Percentiles rank a stretch among this genome's conserved stretches.
Conservation (phyloP, 768 basidiomycete species). For the Artomyces pyxidatus region DNA sequence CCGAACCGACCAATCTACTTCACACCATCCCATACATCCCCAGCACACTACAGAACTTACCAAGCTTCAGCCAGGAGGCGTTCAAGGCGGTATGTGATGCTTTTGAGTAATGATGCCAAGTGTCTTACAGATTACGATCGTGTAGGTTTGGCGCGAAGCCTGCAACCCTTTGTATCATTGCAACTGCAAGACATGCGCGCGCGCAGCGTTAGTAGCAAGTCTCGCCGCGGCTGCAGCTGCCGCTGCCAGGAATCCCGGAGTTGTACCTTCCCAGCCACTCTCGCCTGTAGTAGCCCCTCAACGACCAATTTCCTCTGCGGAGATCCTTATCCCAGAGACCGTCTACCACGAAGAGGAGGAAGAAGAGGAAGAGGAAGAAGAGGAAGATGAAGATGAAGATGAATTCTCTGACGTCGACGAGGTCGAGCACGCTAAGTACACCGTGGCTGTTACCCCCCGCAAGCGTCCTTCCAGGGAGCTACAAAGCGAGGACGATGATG, state of each 20-base stretch:
- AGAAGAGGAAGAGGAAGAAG: constrained; percentile 26
- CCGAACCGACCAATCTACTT: constrained; percentile 51
- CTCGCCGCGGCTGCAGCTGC: constrained; percentile 27
- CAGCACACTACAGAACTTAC: constrained; percentile 47
- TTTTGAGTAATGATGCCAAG: no score
- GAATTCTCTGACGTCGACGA: constrained; percentile 19
- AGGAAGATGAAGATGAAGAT: constrained; percentile 28
- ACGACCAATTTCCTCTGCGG: not conserved
- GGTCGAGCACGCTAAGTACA: constrained; percentile 3
- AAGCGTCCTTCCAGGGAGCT: constrained; percentile 14
- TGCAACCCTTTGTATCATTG: constrained; percentile 66
- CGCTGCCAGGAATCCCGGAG: constrained; percentile 2
- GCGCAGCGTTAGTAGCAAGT: constrained; percentile 48
- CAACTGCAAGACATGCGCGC: constrained; percentile 65
- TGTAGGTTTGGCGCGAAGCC: constrained; percentile 67
- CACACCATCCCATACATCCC: constrained; percentile 67
- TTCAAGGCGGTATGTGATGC: constrained; percentile 5
- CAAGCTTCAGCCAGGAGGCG: constrained; percentile 2
- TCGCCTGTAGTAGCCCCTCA: constrained; percentile 4
- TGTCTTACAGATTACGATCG: constrained; percentile 4
- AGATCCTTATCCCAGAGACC: constrained; percentile 22
- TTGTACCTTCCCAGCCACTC: constrained; percentile 21
- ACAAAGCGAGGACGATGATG: constrained; percentile 21
- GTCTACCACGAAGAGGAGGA: constrained; percentile 15
- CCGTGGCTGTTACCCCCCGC: not conserved